These are phyloP conservation scores for Penicillium sp. DNA, from an alignment of 2,329 filamentous ascomycete species.

Conservation along the genomic window DNA sequence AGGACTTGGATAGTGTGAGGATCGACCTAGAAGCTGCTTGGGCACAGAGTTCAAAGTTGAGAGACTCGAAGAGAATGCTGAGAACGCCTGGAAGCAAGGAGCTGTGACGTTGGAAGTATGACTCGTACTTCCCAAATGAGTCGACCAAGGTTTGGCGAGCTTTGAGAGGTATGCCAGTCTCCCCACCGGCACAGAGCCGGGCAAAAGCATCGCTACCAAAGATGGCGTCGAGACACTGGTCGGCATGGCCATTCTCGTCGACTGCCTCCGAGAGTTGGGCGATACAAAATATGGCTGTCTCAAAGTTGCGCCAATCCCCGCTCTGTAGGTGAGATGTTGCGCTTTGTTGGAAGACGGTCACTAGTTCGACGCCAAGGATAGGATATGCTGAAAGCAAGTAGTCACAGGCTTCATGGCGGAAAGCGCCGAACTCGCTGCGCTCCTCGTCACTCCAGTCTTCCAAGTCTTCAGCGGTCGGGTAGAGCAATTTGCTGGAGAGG, in stretches of 20 bases:
- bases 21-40: constrained; percentile 47
- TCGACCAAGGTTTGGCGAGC: constrained; percentile 45
- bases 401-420: constrained; percentile 49
- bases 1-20: constrained; percentile 46
- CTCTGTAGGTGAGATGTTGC: constrained; percentile 34
- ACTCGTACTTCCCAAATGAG: constrained; percentile 46
- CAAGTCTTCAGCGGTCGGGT: constrained; percentile 35
- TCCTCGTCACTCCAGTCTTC: constrained; percentile 47
- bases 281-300: constrained; percentile 47
- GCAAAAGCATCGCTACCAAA: constrained; percentile 42
- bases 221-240: constrained; percentile 42
- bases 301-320: constrained; percentile 45
- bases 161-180: constrained; percentile 36
- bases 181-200: constrained; percentile 33
- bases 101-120: constrained; percentile 47
- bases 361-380: constrained; percentile 44
- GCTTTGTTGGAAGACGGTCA: constrained; percentile 43
- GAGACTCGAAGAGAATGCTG: constrained; percentile 48
- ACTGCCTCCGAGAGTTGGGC: constrained; percentile 48
- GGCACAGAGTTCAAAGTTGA: constrained; percentile 44
- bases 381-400: constrained; percentile 47
- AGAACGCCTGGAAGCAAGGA: constrained; percentile 42
- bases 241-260: constrained; percentile 45
- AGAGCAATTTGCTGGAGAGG: constrained; percentile 46
- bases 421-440: constrained; percentile 43